These are phyloP conservation scores for Calonectria leucothoes DNA, from an alignment of 2,329 filamentous ascomycete genomes.

Conservation along the genomic window DNA sequence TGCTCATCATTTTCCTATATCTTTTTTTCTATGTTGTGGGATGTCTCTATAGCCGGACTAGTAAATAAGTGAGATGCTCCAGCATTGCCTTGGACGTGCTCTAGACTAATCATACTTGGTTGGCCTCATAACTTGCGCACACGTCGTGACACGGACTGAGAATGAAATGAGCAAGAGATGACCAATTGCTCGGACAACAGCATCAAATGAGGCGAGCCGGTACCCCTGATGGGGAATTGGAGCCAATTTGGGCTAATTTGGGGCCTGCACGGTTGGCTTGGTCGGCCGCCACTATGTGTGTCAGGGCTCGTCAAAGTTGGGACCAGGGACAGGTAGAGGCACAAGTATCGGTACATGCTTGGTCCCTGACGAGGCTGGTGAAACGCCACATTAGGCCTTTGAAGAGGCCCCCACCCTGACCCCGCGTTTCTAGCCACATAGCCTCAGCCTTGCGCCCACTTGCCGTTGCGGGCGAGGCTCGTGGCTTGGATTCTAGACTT, in stretches of 20 bases:
- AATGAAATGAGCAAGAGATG: background rate
- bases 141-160: background rate
- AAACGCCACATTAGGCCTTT: constrained; percentile 14
- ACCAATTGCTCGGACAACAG: background rate
- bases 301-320: background rate
- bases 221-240: background rate
- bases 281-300: background rate
- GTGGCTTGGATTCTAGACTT: background rate
- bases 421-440: constrained; percentile 37
- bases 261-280: background rate
- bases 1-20: constrained; percentile 21
- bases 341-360: constrained; percentile 26
- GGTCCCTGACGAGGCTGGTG: constrained; percentile 23
- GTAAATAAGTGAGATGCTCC: constrained; percentile 37
- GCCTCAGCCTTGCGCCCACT: constrained; percentile 25
- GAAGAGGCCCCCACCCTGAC: constrained; percentile 14
- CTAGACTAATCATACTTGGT: background rate
- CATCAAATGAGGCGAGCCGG: background rate
- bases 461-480: constrained; percentile 18
- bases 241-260: constrained; percentile 5
- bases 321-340: background rate
- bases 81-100: constrained; percentile 19
- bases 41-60: constrained; percentile 36
- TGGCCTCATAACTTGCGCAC: background rate
- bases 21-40: constrained; percentile 32